Evolutionary conservation across 371 early-diverging fungal species (phyloP), one percentile per base, ranked within the genome.

Genomic region (Mucor circinelloides): DNA sequence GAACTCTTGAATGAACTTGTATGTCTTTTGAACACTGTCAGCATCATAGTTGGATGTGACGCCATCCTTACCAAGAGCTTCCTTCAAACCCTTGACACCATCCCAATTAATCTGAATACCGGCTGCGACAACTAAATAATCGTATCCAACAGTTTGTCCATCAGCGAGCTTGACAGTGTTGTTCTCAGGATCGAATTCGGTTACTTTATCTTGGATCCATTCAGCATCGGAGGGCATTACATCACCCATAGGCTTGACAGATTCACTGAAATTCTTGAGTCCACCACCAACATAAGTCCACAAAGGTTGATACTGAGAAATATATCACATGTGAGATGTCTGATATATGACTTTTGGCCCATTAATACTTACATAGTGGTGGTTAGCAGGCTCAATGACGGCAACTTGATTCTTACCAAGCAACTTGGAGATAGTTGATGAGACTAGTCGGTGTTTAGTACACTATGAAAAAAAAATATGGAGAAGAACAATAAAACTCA

Each of bases 251-350:
- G 93, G 88, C 70, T 84, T 84, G 63, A 80, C 75, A 31, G 92
- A 88, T 36, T 93, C 92, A 4, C 67, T 73, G 50, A 94, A 87
- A 31, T 89, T 66, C 83, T 95, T 95, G 64, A 95, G 77, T 21
- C 96, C 96, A 62, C 87, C 93, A 61, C 96, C 95, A 61, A 95
- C 93, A 85, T 92, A 91, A 6, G 94, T 94, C 89, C 93, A 95
- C 59, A 95, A 74, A 34, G 95, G 94, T 83, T 95, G 96, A 74
- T 95, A 93, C 89, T 90, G 67, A 10, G n/a, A n/a, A n/a, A n/a
- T n/a, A n/a, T 12, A 27, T 56, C 13, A 23, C 52, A 52, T 13
- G 27, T 12, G 23, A 50, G 50, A 50, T 50, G 50, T 23, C 50
- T 50, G 7, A 25, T 34, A 10, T 27, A 15, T 42, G 6, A 0